Percentiles rank a stretch among this genome's conserved stretches.
Evolutionary conservation across 2,329 filamentous ascomycete species (phyloP).

Genomic region (Botrytis aclada): DNA sequence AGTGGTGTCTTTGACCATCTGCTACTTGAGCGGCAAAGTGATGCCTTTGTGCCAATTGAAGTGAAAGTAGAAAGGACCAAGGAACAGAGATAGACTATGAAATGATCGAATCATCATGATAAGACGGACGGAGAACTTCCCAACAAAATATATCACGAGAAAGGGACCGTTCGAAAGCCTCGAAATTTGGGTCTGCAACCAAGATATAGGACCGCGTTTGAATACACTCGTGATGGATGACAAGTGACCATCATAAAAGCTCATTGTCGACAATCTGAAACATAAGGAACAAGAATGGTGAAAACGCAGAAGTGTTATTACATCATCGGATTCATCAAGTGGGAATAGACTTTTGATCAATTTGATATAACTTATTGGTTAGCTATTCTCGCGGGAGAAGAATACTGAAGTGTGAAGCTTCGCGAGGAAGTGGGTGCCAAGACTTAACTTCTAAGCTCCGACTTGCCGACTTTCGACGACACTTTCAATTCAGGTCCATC

Average conservation of each 20-base stretch:
- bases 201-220: neutral
- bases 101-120: neutral
- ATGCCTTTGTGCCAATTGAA: neutral
- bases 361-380: too few species aligned
- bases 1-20: too few species aligned
- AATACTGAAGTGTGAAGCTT: neutral
- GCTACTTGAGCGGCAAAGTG: neutral
- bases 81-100: neutral
- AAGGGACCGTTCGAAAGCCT: neutral
- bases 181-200: neutral
- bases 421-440: neutral
- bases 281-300: neutral
- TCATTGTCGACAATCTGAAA: neutral
- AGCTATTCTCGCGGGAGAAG: neutral
- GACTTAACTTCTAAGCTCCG: neutral
- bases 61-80: neutral
- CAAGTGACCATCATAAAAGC: neutral
- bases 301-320: neutral
- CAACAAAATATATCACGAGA: neutral
- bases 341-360: neutral
- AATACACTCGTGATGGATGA: neutral
- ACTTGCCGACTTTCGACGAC: constrained; percentile 9
- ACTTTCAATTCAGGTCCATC: constrained; percentile 7
- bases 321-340: neutral
- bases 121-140: neutral